Evolutionary conservation across 495 filamentous ascomycete genomes (phyloP).

Genomic region (Aspergillus sclerotioniger): DNA sequence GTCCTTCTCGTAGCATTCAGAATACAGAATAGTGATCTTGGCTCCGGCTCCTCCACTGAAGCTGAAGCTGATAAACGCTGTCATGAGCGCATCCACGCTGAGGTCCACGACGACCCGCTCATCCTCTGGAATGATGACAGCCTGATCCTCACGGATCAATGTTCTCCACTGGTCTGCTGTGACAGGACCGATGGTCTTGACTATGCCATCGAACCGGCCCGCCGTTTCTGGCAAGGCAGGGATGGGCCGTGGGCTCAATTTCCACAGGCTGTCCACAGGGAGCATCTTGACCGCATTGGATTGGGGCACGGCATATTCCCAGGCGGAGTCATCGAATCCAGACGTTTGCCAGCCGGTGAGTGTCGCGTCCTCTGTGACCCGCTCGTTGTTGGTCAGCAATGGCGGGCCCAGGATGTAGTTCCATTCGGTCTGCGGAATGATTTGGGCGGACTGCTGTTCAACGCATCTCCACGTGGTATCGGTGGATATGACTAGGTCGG

Average conservation of each 20-base stretch:
- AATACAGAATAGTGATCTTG: conserved; percentile 17
- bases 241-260: conserved; percentile 18
- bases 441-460: conserved; percentile 14
- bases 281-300: conserved; percentile 24
- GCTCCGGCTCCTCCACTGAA: conserved; percentile 18
- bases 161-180: not conserved
- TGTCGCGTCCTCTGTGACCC: conserved; percentile 8
- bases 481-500: conserved; percentile 13
- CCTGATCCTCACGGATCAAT: not conserved
- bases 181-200: conserved; percentile 4
- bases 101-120: conserved; percentile 17
- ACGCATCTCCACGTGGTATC: conserved; percentile 21
- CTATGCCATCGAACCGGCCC: conserved; percentile 14
- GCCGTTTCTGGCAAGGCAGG: conserved; percentile 19
- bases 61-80: conserved; percentile 21
- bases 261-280: conserved; percentile 24
- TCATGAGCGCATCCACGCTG: conserved; percentile 15
- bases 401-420: conserved; percentile 27
- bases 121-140: conserved; percentile 13
- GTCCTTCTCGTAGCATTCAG: conserved; percentile 28
- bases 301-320: conserved; percentile 15
- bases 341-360: conserved; percentile 16
- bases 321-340: conserved; percentile 22
- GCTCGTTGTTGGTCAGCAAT: conserved; percentile 26
- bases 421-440: conserved; percentile 22